Base-by-base conservation (phyloP, 169 alveolate species). In the Ichthyophthirius multifiliis region DNA sequence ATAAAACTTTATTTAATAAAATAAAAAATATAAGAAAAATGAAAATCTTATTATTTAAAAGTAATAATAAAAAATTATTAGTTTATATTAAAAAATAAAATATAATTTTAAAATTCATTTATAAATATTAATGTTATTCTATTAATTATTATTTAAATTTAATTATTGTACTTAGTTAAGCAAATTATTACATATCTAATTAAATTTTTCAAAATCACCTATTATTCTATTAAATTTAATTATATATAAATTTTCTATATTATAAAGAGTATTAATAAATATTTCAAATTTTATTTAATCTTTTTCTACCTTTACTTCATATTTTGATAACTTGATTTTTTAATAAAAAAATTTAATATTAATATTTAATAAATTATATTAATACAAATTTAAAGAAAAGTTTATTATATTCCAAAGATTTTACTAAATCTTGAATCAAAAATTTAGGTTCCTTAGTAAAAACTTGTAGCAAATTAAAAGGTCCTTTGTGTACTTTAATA, bases 401-500 rank as follows among this genome's bases (percentile, higher is more conserved):
- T 39, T 37, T 18, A n/a, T 35, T 15, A 7, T 41, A 34, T 37
- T 67, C 46, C 3, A 67, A 35, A 12, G 62, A 37, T 16, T 67
- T 67, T 3, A 37, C 47, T 3, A 81, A 15, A 4, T 81, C 81
- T 34, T 73, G 37, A 20, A 71, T 37, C n/a, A 81, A 32, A 15
- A 7, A n/a, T 43, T 47, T 47, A 2, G 90, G 92, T 18, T 90
- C 91, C 62, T 82, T 83, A 27, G 71, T 76, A 5, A 92, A 81
- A 30, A 87, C 41, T 43, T 91, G 83, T 31, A 81, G 78, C 1
- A 90, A 76, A 63, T 88, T 78, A 55, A 90, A 86, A 1, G 94
- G 90, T 0, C 92, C 94, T 41, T 76, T 86, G 64, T 80, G 86
- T 5, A 82, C 55, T 75, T 83, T 80, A 84, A 90, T 87, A 7